Base-by-base conservation (phyloP, 495 filamentous ascomycete species). In the Aspergillus leporis region DNA sequence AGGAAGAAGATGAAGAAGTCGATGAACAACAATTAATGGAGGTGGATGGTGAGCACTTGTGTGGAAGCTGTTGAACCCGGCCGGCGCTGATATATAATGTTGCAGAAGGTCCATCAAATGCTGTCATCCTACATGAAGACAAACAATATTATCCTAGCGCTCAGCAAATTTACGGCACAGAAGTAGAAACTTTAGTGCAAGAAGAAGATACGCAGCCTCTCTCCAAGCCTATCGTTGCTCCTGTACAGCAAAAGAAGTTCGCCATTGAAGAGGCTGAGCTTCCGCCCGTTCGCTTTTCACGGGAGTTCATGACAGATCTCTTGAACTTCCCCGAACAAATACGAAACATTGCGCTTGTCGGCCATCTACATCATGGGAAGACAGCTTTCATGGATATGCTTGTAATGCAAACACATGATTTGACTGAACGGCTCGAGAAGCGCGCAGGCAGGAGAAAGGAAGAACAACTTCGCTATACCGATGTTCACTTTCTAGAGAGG, bases 81-180 rank as follows among this genome's bases (percentile, higher is more conserved):
- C 19, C 45, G 34, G 41, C 21, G 51, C 51, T 52, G 16, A 31
- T 58, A 65, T 60, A 70, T 55, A 58, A 51, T 43, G 36, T 52
- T 78, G 80, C 87, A 74, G 91, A 96, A 50, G 93, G 91, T n/a
- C 91, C 94, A 19, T 97, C 93, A 7, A 98, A 98, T 73, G 93
- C 93, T 45, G 93, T 98, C 32, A 81, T 98, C 51, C 83, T 98
- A 31, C 95, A 98, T 70, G 94, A 98, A 78, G 95, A 98, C 77
- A 98, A 98, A 73, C 94, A 98, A 77, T 98, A 98, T 69, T 98
- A 98, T 68, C 95, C 94, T 18, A 96, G 91, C 25, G 95, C 94
- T 30, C 87, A 92, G 63, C 93, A 98, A 66, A 87, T 97, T 16
- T 98, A 97, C 70, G 94, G 95, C 28, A 83, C 86, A 56, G 93